Conservation (phyloP, 441 rosid species). For the Corymbia calophylla region DNA sequence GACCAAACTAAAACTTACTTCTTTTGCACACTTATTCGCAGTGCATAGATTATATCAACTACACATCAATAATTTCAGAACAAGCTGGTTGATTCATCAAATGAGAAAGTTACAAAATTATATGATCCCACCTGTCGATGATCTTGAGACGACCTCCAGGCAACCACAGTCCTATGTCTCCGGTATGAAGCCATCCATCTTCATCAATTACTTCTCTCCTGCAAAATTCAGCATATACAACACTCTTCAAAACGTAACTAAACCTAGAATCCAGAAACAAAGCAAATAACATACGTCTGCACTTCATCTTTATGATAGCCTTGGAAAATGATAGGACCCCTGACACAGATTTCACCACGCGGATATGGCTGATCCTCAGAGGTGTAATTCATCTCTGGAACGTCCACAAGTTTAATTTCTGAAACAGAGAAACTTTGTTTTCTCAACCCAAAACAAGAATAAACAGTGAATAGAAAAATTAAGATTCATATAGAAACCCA, state of each 20-base stretch:
- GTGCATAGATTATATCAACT: not conserved
- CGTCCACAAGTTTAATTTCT: slow-evolving; percentile 97
- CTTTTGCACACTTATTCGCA: not conserved
- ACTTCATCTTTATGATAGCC: slow-evolving; percentile 95
- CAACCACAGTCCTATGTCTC: slow-evolving; percentile 92
- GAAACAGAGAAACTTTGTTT: slow-evolving; percentile 16
- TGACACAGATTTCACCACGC: slow-evolving; percentile 96
- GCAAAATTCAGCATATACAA: slow-evolving; percentile 13
- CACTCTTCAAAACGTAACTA: slow-evolving; percentile 1
- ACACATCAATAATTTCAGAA: not conserved
- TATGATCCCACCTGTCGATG: slow-evolving; percentile 62
- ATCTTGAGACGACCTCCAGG: slow-evolving; percentile 96
- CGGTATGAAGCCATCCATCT: slow-evolving; percentile 97
- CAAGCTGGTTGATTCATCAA: not conserved
- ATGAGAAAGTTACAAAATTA: not conserved
- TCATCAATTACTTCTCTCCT: slow-evolving; percentile 93
- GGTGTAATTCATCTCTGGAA: slow-evolving; percentile 95
- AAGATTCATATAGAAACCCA: not conserved
- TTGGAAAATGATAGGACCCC: slow-evolving; percentile 81
- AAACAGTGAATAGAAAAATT: not conserved
- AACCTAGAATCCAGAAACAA: slow-evolving; percentile 2
- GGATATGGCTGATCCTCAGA: slow-evolving; percentile 86
- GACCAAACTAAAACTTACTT: not conserved
- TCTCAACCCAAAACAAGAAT: not conserved
- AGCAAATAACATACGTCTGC: slow-evolving; percentile 56